Conservation (phyloP, 2,329 filamentous ascomycete species). For the Immersiporthe knoxdaviesiana region DNA sequence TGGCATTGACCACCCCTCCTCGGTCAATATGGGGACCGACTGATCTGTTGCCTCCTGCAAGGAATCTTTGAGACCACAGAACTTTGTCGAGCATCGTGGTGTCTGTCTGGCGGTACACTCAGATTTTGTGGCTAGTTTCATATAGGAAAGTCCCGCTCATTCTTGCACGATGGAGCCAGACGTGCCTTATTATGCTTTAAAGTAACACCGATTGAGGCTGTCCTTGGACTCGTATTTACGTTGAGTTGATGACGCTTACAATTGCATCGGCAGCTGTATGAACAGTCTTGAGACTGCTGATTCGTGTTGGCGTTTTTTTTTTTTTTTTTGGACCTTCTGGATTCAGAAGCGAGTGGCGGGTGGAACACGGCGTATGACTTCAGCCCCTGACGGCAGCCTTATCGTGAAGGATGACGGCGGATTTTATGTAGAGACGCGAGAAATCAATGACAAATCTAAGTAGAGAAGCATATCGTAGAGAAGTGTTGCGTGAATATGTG, state of each 20-base stretch:
- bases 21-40: background rate
- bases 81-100: background rate
- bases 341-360: background rate
- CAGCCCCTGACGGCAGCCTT: background rate
- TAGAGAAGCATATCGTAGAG: background rate
- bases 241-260: background rate
- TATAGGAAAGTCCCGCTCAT: background rate
- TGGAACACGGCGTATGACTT: background rate
- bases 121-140: background rate
- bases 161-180: background rate
- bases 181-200: background rate
- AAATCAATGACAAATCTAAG: too few species aligned
- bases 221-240: background rate
- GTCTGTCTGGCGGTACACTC: background rate
- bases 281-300: background rate
- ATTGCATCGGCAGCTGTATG: background rate
- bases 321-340: background rate
- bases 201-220: background rate
- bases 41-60: background rate
- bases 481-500: background rate
- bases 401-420: background rate
- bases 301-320: too few species aligned
- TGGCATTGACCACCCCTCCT: background rate
- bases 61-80: background rate
- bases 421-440: background rate